Conservation (phyloP, 2,329 filamentous ascomycete genomes). For the Gnomoniopsis sp. region DNA sequence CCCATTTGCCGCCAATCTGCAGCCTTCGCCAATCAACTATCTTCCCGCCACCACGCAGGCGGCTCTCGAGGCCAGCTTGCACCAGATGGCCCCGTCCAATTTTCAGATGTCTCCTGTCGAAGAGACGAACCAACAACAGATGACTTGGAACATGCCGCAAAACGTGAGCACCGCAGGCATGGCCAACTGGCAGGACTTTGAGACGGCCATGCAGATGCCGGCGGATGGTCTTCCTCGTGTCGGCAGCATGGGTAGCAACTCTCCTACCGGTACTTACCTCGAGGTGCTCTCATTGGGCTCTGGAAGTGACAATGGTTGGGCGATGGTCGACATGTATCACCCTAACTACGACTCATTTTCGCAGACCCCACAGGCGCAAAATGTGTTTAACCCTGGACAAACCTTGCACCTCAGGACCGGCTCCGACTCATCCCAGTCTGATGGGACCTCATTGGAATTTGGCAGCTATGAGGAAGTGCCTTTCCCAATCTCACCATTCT, state of each 20-base stretch:
- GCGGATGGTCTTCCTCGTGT: constrained; percentile 40
- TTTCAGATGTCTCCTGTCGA: constrained; percentile 60
- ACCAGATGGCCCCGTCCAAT: constrained; percentile 52
- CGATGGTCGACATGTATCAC: constrained; percentile 71
- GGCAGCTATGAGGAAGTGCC: constrained; percentile 77
- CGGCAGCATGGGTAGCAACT: constrained; percentile 54
- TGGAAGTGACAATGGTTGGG: constrained; percentile 86
- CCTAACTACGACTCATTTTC: constrained; percentile 67
- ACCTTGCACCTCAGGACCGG: constrained; percentile 84
- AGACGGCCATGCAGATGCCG: constrained; percentile 52
- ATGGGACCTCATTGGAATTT: constrained; percentile 64
- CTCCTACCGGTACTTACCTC: constrained; percentile 75
- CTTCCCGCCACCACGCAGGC: constrained; percentile 61
- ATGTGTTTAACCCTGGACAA: constrained; percentile 87
- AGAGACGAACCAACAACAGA: constrained; percentile 40
- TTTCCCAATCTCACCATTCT: constrained; percentile 76
- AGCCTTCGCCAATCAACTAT: constrained; percentile 57
- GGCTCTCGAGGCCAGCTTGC: constrained; percentile 57
- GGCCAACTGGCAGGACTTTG: constrained; percentile 78
- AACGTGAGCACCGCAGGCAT: constrained; percentile 63
- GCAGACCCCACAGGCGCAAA: constrained; percentile 51
- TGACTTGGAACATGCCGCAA: constrained; percentile 25
- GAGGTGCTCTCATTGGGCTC: constrained; percentile 80
- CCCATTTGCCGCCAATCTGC: constrained; percentile 49
- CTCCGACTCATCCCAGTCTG: constrained; percentile 79